Evolutionary conservation across 768 basidiomycete species (phyloP), one percentile per base, ranked within the genome.

Genomic region (Boletellus ananiceps): DNA sequence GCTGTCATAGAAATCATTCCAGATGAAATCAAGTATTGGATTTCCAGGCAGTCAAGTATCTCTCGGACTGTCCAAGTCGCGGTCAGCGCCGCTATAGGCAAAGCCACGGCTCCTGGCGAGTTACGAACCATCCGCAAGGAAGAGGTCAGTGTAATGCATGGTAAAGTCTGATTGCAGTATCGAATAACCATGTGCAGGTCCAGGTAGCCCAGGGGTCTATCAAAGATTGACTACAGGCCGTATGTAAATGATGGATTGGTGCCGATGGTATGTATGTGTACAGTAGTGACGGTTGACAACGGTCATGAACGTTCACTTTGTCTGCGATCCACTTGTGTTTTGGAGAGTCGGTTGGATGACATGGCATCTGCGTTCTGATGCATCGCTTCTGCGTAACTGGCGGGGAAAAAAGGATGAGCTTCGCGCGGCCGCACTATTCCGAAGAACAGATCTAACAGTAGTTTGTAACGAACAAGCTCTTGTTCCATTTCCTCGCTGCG

Each of bases 391-490:
- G 88, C 78, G 50, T 79, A 78, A 38, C 77, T 78, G 50, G n/a
- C 13, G 41, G 32, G 32, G 0, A 23, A 36, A 15, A 15, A 3
- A 4, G 44, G 19, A 27, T 48, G 36, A 61, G 43, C 18, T 19
- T 23, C 2, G 9, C 16, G 18, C 16, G n/a, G n/a, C 5, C 6
- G 25, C 8, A 35, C 7, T 40, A 13, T 16, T 2, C 15, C 8
- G 19, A 15, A 8, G 40, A 15, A 44, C 8, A 39, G 16, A 23
- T 52, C 52, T 32, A 25, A 93, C 89, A 95, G 65, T 39, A 96
- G 72, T 70, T 96, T 96, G 71, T 96, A 97, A 36, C 88, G 83
- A 34, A 99, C 94, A 15, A 99, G 80, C 66, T 98, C 92, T 49
- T 83, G 79, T 67, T 98, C 96, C 51, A 95, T 76, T 64, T 97